phyloP scores from a whole-genome alignment of 495 filamentous ascomycete genomes.

The Talaromyces wortmannii region DNA sequence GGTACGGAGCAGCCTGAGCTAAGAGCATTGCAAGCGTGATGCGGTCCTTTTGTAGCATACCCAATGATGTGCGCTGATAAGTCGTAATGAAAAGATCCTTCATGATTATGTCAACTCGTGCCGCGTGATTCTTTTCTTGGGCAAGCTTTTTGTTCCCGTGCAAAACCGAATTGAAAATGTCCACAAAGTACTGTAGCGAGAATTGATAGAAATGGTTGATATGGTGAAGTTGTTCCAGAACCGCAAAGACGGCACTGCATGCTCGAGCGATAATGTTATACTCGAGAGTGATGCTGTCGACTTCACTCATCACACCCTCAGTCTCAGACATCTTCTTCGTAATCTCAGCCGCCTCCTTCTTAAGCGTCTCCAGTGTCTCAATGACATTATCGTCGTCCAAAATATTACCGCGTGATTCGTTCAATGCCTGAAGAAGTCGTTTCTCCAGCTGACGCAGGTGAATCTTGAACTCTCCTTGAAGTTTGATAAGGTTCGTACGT shows the following conservation, averaged over 20 bases:
- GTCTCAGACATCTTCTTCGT: constrained; percentile 93
- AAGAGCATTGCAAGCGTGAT: constrained; percentile 94
- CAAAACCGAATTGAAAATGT: constrained; percentile 93
- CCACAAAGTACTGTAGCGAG: constrained; percentile 94
- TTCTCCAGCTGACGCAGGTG: constrained; percentile 96
- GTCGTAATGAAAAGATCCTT: constrained; percentile 83
- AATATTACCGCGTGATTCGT: constrained; percentile 96
- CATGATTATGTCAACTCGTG: constrained; percentile 79
- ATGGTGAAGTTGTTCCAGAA: constrained; percentile 94
- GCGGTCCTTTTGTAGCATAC: constrained; percentile 87
- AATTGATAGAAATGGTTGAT: constrained; percentile 99
- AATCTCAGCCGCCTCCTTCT: constrained; percentile 94
- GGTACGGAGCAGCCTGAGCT: constrained; percentile 86
- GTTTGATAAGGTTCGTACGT: constrained; percentile 91
- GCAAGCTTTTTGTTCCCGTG: constrained; percentile 70
- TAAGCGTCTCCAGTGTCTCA: constrained; percentile 94
- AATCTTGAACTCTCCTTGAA: constrained; percentile 97
- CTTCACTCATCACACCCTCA: constrained; percentile 95
- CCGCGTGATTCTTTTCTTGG: constrained; percentile 64
- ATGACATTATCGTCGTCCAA: constrained; percentile 98
- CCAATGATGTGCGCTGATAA: constrained; percentile 88
- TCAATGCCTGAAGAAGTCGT: constrained; percentile 85
- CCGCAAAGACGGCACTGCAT: constrained; percentile 94
- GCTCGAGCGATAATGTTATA: constrained; percentile 89
- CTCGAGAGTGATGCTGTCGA: constrained; percentile 87